Evolutionary conservation across 805 yeast genomes (phyloP).

Genomic region (Saccharomyces cerevisiae): DNA sequence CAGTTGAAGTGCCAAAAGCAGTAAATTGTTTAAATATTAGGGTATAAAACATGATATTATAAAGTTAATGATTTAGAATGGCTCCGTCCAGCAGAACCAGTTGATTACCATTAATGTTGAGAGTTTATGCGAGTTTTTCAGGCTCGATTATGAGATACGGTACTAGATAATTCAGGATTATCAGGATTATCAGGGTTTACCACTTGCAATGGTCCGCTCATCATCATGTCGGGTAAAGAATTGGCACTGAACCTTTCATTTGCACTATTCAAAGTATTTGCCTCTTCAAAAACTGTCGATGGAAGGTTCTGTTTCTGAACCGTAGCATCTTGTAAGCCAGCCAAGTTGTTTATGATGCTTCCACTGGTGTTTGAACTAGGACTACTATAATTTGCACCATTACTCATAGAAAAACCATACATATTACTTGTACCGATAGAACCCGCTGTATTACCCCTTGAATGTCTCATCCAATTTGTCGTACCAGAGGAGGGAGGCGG

Average conservation of each 20-base stretch:
- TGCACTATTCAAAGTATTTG: conserved; percentile 27
- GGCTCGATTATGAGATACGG: neutral
- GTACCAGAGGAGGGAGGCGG: conserved; percentile 13
- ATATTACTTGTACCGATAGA: conserved; percentile 1
- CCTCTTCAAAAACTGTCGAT: conserved; percentile 11
- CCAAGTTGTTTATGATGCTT: neutral
- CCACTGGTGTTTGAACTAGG: neutral
- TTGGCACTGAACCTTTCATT: conserved; percentile 47
- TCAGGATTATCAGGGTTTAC: conserved; percentile 41
- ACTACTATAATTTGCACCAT: neutral
- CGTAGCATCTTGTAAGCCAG: neutral
- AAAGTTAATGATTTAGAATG: neutral
- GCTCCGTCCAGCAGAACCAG: neutral
- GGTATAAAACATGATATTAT: neutral
- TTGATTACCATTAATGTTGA: neutral
- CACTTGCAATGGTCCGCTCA: conserved; percentile 40
- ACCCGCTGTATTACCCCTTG: conserved; percentile 6
- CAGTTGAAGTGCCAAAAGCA: no score
- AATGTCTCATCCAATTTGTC: conserved; percentile 8
- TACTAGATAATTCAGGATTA: conserved; percentile 4
- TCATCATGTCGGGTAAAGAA: conserved; percentile 40
- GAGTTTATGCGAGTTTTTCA: neutral
- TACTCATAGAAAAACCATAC: neutral
- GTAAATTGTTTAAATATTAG: neutral
- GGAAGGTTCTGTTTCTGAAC: neutral